Evolutionary conservation across 2,329 filamentous ascomycete genomes (phyloP).

Genomic region (Colletotrichum plurivorum): DNA sequence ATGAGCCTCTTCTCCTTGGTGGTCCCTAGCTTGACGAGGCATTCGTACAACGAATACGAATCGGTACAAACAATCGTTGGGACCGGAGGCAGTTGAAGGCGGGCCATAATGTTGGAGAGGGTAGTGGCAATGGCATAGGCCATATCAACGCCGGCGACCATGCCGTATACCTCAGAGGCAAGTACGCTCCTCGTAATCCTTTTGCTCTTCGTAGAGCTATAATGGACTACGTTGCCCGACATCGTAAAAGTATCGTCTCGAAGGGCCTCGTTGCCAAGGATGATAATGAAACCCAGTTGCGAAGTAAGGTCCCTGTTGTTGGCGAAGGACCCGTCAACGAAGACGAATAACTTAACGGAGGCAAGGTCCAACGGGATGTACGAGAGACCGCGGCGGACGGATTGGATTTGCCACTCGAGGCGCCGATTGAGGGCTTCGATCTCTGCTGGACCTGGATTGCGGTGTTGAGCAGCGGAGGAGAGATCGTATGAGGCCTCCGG

Average conservation of each 20-base stretch:
- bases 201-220: neutral
- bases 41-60: constrained; percentile 41
- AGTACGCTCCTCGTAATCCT: neutral
- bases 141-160: constrained; percentile 4
- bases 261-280: neutral
- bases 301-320: neutral
- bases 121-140: neutral
- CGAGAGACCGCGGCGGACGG: too few relatives aligned
- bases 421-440: too few relatives aligned
- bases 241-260: neutral
- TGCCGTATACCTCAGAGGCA: neutral
- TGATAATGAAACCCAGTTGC: neutral
- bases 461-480: too few relatives aligned
- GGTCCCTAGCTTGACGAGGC: constrained; percentile 37
- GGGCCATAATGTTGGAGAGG: neutral
- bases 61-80: constrained; percentile 39
- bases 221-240: neutral
- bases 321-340: neutral
- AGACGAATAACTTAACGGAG: neutral
- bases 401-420: too few relatives aligned
- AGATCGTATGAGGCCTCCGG: too few relatives aligned
- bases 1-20: constrained; percentile 42
- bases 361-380: neutral
- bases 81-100: neutral
- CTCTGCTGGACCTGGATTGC: too few relatives aligned